Evolutionary conservation across 345 rosid genomes (phyloP), one percentile per base, ranked within the genome.

Genomic region (Iberis pinnata): DNA sequence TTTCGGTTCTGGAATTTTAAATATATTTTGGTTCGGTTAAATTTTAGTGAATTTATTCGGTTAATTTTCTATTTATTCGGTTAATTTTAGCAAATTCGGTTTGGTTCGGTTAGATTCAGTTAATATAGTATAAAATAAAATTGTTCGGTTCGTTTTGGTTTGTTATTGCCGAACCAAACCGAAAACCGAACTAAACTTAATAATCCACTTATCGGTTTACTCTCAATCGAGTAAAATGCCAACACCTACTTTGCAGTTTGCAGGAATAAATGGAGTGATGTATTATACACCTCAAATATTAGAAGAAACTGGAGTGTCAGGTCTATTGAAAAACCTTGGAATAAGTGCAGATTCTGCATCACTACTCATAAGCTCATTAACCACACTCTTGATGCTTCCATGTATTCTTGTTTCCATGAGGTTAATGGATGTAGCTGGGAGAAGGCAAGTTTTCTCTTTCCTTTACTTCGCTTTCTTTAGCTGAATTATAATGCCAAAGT

Each of bases 251-350:
- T 41, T 64, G 68, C 72, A 84, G 97, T 77, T 88, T 73, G 78
- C 95, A 19, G 97, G 97, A 35, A 88, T 88, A 60, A 83, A 80
- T 29, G 95, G 94, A 37, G 89, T 88, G 45, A 80, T 84, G 43
- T 88, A 84, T 65, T 88, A 84, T 68, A 88, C 97, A 22, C 97
- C 94, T 60, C 95, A 88, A 72, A 88, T 88, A 66, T 76, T 84
- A n/a, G 84, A 84, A 54, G 58, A 84, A 6, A 86, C 95, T 14
- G 95, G 95, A 7, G 95, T 80, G 0, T 78, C 74, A 56, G 78
- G 87, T 69, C 88, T 88, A 43, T 78, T 88, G 41, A 56, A 75
- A 47, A 62, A 71, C 70, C 20, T 80, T 58, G 95, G 95, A 39
- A 49, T 88, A 44, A 19, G 84, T 55, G 48, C 95, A 18, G 76